phyloP scores from a whole-genome alignment of 805 yeast genomes.

The Ogataea paraovalis region DNA sequence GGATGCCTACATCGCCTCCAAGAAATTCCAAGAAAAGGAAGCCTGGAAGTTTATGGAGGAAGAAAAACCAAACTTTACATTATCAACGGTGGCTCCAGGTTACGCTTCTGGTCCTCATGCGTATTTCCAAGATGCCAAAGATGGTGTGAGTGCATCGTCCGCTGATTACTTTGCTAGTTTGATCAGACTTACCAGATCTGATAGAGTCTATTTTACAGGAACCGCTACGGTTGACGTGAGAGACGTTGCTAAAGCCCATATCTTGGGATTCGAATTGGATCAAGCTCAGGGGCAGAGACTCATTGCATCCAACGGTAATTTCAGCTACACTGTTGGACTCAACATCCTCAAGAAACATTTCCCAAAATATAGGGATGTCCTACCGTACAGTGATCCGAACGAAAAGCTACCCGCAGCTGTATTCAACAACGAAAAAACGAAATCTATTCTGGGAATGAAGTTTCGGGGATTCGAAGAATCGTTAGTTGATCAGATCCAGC shows the following conservation, averaged over 20 bases:
- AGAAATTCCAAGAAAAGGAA: conserved; percentile 52
- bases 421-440: not conserved
- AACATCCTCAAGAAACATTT: not conserved
- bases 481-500: not conserved
- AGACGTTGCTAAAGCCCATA: conserved; percentile 52
- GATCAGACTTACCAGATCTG: not conserved
- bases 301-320: not conserved
- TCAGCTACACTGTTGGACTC: not conserved
- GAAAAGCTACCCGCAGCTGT: not conserved
- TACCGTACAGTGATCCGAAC: not conserved
- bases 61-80: conserved; percentile 36
- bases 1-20: conserved; percentile 41
- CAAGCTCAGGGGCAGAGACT: not conserved
- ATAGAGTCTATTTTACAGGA: no score
- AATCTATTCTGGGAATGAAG: not conserved
- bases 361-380: not conserved
- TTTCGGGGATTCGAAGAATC: not conserved
- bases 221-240: conserved; percentile 34
- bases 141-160: conserved; percentile 35
- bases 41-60: conserved; percentile 49
- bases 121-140: conserved; percentile 33
- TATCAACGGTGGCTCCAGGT: conserved; percentile 41
- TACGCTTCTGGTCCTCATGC: conserved; percentile 51
- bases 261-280: conserved; percentile 25
- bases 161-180: conserved; percentile 30